Evolutionary conservation across 768 basidiomycete species (phyloP), one percentile per base, ranked within the genome.

Genomic region (Macrolepiota dolichaula): DNA sequence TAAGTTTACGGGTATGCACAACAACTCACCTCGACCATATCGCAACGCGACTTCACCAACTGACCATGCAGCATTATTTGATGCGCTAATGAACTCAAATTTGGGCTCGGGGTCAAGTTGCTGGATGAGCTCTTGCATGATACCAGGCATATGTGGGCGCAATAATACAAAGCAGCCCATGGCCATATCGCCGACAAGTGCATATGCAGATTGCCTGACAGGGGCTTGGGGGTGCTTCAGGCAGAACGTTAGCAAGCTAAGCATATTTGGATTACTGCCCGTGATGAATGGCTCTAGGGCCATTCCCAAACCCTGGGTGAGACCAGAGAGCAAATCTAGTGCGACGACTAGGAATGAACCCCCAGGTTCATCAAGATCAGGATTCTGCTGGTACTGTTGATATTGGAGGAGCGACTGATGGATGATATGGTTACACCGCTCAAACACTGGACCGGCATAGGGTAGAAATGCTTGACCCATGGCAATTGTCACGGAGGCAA

Each of bases 61-160:
- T n/a, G 94, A 95, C 97, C 97, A 99, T 1, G 96, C 96, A 10
- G 97, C 97, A 70, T 99, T 99, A 75, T 99, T 99, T 72, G 94
- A 96, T 4, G 96, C 97, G 66, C 94, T 96, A 64, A 98, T 87
- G 69, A 95, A 94, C 73, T 98, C 96, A 35, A 90, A 81, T 68
- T 93, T 92, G 1, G 96, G 97, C 69, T 96, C 92, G 4, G 92
- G 91, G 63, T 95, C 91, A 55, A 99, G 89, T 68, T 98, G 96
- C 42, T 83, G 76, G 63, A 92, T 91, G 57, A 99, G 81, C 70
- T 95, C 91, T 15, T 85, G 81, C 91, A 98, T 95, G 71, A 99
- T 89, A 29, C 85, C 85, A 1, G 92, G 83, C 77, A 98, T 88
- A 63, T 88, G 86, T 1, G 94, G 92, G 44, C 92, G 86, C 66